These are phyloP conservation scores for Bacterosira constricta DNA, from an alignment of 108 stramenopile genomes.

Conservation along the genomic window DNA sequence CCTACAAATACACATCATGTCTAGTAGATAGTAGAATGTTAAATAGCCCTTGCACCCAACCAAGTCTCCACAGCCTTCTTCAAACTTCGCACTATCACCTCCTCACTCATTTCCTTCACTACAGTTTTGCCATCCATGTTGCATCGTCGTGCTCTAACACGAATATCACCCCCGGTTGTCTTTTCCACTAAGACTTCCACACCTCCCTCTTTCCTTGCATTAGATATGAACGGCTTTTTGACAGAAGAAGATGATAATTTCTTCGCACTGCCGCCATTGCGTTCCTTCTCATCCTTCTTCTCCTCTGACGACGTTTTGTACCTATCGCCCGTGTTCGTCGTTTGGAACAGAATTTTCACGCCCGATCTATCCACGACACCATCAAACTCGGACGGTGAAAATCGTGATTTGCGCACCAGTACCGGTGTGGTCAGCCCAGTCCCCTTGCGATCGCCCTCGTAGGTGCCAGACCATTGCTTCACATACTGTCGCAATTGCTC, in stretches of 20 bases:
- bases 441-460: conserved; percentile 47
- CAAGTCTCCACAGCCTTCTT: conserved; percentile 67
- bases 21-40: too few relatives aligned
- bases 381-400: conserved; percentile 27
- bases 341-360: conserved; percentile 66
- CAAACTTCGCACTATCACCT: conserved; percentile 68
- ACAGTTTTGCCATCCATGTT: conserved; percentile 74
- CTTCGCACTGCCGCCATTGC: background rate
- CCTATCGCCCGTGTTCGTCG: conserved; percentile 72
- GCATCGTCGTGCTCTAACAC: conserved; percentile 79
- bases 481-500: conserved; percentile 65
- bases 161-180: conserved; percentile 43
- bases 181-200: conserved; percentile 79
- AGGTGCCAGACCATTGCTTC: conserved; percentile 62
- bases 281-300: conserved; percentile 46
- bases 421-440: conserved; percentile 83
- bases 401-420: conserved; percentile 30
- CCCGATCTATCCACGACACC: conserved; percentile 54
- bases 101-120: conserved; percentile 81
- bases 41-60: too few relatives aligned
- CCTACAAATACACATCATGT: too few relatives aligned
- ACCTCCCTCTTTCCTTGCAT: conserved; percentile 64
- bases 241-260: background rate
- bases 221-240: background rate
- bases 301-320: conserved; percentile 75